These are phyloP conservation scores for Filobasidium floriforme DNA, from an alignment of 768 basidiomycete species.

Conservation along the genomic window DNA sequence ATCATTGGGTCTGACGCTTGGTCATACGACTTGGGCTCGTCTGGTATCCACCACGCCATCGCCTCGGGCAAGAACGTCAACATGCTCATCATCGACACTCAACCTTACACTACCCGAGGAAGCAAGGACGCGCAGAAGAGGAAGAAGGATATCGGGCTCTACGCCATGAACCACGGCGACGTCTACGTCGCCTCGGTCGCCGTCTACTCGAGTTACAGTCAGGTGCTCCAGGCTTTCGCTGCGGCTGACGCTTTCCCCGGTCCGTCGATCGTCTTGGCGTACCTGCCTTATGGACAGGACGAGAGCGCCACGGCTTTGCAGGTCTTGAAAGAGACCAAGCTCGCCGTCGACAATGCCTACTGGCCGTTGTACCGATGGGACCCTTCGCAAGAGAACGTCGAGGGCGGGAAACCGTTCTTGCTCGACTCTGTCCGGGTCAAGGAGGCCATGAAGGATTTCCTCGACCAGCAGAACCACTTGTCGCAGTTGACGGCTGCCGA, in stretches of 20 bases:
- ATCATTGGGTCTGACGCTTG: slow-evolving; percentile 97
- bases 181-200: slow-evolving; percentile 94
- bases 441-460: slow-evolving; percentile 83
- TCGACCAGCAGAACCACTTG: slow-evolving; percentile 92
- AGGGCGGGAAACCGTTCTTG: slow-evolving; percentile 63
- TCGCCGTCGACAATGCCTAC: slow-evolving; percentile 89
- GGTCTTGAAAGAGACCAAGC: slow-evolving; percentile 92
- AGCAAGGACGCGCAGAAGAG: slow-evolving; percentile 62
- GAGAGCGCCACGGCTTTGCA: slow-evolving; percentile 75
- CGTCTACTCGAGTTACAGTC: slow-evolving; percentile 89
- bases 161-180: slow-evolving; percentile 97
- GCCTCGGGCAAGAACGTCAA: slow-evolving; percentile 87
- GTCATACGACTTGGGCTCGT: slow-evolving; percentile 93
- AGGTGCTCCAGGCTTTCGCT: slow-evolving; percentile 79
- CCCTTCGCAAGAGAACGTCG: slow-evolving; percentile 66
- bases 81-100: slow-evolving; percentile 86
- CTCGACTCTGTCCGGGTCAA: slow-evolving; percentile 92
- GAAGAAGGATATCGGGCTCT: slow-evolving; percentile 93
- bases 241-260: slow-evolving; percentile 88
- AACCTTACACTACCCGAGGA: slow-evolving; percentile 76
- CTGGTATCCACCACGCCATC: slow-evolving; percentile 88
- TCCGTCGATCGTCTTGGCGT: slow-evolving; percentile 85
- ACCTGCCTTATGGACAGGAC: slow-evolving; percentile 71
- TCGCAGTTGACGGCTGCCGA: slow-evolving; percentile 75
- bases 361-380: slow-evolving; percentile 99